A percentile compares a stretch with the other conserved stretches of the same genome.
phyloP scores from a whole-genome alignment of 2,329 filamentous ascomycete genomes.

The Sphaerulina vaccinii region DNA sequence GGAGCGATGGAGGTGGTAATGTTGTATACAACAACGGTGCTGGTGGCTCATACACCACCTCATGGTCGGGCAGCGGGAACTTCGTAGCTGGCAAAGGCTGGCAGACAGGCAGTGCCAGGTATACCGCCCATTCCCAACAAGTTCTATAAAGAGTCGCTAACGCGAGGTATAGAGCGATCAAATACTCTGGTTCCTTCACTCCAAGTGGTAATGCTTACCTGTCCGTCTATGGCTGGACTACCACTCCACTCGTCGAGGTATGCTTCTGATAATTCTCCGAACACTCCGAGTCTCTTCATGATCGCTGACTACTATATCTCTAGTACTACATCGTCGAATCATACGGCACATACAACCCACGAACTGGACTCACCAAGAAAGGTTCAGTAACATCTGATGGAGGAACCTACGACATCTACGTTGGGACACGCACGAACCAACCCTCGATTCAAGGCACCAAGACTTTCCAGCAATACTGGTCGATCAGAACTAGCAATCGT shows the following conservation, averaged over 20 bases:
- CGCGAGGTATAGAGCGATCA: slow-evolving; percentile 55
- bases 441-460: slow-evolving; percentile 43
- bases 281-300: not conserved
- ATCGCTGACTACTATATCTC: not conserved
- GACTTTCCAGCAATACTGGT: slow-evolving; percentile 48
- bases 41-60: slow-evolving; percentile 49
- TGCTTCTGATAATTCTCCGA: too few relatives aligned
- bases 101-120: slow-evolving; percentile 54
- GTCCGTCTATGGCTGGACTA: slow-evolving; percentile 59
- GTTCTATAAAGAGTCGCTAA: too few relatives aligned
- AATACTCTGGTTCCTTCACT: slow-evolving; percentile 50
- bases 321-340: slow-evolving; percentile 49
- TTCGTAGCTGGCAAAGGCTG: slow-evolving; percentile 61
- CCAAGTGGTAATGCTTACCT: slow-evolving; percentile 55
- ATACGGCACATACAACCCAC: slow-evolving; percentile 47
- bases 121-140: slow-evolving; percentile 14
- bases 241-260: slow-evolving; percentile 54
- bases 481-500: slow-evolving; percentile 40
- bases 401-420: slow-evolving; percentile 54
- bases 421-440: slow-evolving; percentile 43
- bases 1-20: slow-evolving; percentile 54
- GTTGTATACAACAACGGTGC: slow-evolving; percentile 57
- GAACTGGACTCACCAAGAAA: slow-evolving; percentile 47
- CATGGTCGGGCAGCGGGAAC: slow-evolving; percentile 52
- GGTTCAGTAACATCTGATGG: slow-evolving; percentile 55